Evolutionary conservation across 495 filamentous ascomycete species (phyloP), one percentile per base, ranked within the genome.

Genomic region (Penicillium roqueforti): DNA sequence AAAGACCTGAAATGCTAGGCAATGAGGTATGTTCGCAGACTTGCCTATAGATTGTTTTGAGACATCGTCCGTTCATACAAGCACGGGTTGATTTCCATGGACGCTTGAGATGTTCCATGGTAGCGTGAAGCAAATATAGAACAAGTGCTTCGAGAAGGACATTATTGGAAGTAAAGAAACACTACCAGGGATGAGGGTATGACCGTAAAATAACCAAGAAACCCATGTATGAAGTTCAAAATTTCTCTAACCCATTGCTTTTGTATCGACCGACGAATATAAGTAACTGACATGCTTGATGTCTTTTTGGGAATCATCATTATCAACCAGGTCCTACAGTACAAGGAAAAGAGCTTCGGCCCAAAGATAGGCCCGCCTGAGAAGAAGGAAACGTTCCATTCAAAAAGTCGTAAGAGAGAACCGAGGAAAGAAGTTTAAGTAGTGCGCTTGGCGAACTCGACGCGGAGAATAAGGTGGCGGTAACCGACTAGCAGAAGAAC

Each of bases 371-470:
- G 60, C 68, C 64, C 66, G 65, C 65, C 67, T 67, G 68, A 69
- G 57, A 69, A 67, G 63, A 63, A 68, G 61, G 63, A 63, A 61
- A 60, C 56, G 54, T 63, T 53, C 49, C 56, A 60, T 56, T 56
- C 49, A 57, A 58, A 60, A 59, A 65, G 54, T 52, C 54, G 54
- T 59, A 53, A 68, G 55, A 55, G 51, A 54, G 57, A 65, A 62
- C 34, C 44, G 50, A 58, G 41, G 41, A 59, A 66, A 59, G 45
- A 49, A 65, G 55, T 72, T 63, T 76, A 83, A 58, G 78, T 74
- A 54, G 88, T 78, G 69, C 89, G 86, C 83, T 93, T 93, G 45
- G 90, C 88, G 72, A 95, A 95, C 71, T 95, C 90, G 56, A 95
- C 90, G 66, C 87, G 85, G 56, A 95, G 72, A 68, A 95, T 95